phyloP scores from a whole-genome alignment of 2,329 filamentous ascomycete species.

The Colletotrichum aenigma region DNA sequence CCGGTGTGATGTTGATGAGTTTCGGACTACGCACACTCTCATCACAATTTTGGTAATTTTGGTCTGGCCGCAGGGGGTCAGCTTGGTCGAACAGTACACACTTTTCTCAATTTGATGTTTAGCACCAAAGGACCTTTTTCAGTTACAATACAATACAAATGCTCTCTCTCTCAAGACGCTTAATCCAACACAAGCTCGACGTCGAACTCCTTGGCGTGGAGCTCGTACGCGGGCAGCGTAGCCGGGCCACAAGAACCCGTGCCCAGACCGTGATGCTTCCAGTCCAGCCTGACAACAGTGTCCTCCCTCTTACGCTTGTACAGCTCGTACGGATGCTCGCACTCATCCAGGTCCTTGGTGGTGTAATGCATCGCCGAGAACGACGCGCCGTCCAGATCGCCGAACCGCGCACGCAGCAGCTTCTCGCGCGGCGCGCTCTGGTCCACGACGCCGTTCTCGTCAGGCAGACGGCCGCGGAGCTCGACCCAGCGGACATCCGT shows the following conservation, averaged over 20 bases:
- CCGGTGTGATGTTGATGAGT: not conserved
- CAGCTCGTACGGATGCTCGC: constrained; percentile 66
- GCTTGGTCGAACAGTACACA: not conserved
- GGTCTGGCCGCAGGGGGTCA: fast-evolving
- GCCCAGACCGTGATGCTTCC: constrained; percentile 65
- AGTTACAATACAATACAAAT: not conserved
- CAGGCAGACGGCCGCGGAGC: constrained; percentile 34
- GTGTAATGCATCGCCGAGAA: constrained; percentile 64
- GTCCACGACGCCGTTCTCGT: constrained; percentile 22
- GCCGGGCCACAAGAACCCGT: constrained; percentile 67
- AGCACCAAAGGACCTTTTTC: not conserved
- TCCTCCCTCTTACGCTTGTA: constrained; percentile 50
- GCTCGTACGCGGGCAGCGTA: constrained; percentile 52
- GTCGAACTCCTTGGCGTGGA: constrained; percentile 45
- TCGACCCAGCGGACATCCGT: constrained; percentile 67
- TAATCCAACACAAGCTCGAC: constrained; percentile 49
- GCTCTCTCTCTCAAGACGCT: not conserved
- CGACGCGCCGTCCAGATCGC: constrained; percentile 49
- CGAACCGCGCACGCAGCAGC: constrained; percentile 49
- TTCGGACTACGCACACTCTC: not conserved
- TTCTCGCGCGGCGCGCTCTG: constrained; percentile 11
- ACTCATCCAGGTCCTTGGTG: constrained; percentile 55
- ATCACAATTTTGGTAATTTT: not conserved
- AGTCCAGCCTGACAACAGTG: constrained; percentile 63
- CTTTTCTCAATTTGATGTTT: not conserved